Conservation (phyloP, 2,329 filamentous ascomycete genomes). For the Pseudogymnoascus sp. region DNA sequence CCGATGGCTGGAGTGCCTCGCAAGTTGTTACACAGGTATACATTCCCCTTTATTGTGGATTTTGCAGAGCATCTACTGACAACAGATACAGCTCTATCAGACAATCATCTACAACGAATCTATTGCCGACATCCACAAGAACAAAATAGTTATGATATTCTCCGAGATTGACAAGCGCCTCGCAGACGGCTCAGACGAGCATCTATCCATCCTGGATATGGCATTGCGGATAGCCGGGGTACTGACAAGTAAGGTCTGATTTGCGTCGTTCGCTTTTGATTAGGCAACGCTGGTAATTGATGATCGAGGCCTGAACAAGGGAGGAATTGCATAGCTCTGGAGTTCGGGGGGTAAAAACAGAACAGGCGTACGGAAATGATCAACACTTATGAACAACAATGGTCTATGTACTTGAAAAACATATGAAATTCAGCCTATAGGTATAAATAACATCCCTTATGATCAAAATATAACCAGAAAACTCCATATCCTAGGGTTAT, state of each 20-base stretch:
- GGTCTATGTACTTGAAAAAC: neutral
- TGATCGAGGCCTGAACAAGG: neutral
- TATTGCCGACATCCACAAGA: conserved; percentile 78
- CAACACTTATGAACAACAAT: conserved; percentile 6
- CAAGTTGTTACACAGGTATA: conserved; percentile 75
- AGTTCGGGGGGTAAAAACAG: neutral
- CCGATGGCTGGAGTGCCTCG: conserved; percentile 92
- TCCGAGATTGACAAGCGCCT: conserved; percentile 91
- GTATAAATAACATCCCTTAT: neutral
- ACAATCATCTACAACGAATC: conserved; percentile 74
- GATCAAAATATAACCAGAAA: neutral
- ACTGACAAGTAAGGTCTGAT: conserved; percentile 33
- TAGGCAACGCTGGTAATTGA: conserved; percentile 16
- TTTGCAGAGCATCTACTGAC: conserved; percentile 8
- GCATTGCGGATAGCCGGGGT: conserved; percentile 72
- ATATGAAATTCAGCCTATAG: neutral
- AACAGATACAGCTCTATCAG: conserved; percentile 59
- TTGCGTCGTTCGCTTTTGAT: neutral
- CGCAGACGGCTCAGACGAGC: conserved; percentile 91
- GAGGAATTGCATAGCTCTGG: conserved; percentile 13
- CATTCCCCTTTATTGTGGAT: conserved; percentile 5
- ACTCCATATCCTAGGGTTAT: neutral
- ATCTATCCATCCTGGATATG: conserved; percentile 81
- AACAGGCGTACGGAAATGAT: conserved; percentile 1
- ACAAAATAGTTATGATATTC: conserved; percentile 79